These are phyloP conservation scores for Trichoderma gamsii DNA, from an alignment of 495 filamentous ascomycete genomes.

Conservation along the genomic window DNA sequence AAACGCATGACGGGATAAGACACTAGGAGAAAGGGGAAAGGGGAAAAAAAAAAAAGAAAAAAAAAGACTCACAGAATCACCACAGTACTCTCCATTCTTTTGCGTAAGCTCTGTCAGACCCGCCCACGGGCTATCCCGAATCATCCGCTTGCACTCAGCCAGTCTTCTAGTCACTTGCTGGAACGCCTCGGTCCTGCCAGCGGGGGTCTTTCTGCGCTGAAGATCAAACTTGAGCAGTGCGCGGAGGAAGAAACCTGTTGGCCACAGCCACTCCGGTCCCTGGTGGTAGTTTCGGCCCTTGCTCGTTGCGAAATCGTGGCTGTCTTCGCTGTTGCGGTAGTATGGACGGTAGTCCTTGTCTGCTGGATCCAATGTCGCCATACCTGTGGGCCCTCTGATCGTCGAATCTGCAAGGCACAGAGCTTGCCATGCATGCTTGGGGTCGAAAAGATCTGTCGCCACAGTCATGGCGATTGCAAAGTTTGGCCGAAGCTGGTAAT, in stretches of 20 bases:
- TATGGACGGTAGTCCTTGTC: conserved; percentile 90
- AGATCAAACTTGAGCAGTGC: conserved; percentile 89
- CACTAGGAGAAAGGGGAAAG: conserved; percentile 14
- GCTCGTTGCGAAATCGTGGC: conserved; percentile 75
- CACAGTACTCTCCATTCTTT: conserved; percentile 73
- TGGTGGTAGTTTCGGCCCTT: conserved; percentile 98
- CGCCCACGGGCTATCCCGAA: conserved; percentile 75
- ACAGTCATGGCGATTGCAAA: conserved; percentile 95
- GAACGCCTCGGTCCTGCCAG: conserved; percentile 72
- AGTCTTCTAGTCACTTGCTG: conserved; percentile 87
- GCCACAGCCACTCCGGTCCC: conserved; percentile 99
- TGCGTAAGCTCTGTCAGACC: conserved; percentile 93
- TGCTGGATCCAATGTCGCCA: conserved; percentile 89
- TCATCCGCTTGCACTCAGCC: conserved; percentile 71
- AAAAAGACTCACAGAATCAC: conserved; percentile 67
- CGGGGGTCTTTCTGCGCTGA: conserved; percentile 54
- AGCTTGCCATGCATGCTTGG: conserved; percentile 66
- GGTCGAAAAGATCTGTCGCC: conserved; percentile 79
- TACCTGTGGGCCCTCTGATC: conserved; percentile 81
- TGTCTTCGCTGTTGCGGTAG: conserved; percentile 94
- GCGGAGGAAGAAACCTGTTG: conserved; percentile 86
- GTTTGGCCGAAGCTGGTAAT: conserved; percentile 93
- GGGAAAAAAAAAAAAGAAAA: conserved; percentile 15
- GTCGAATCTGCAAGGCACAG: conserved; percentile 71
- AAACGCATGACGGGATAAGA: not conserved